Evolutionary conservation across 257 asterid species (phyloP), one percentile per base, ranked within the genome.

Genomic region (Knoxia roxburghii): DNA sequence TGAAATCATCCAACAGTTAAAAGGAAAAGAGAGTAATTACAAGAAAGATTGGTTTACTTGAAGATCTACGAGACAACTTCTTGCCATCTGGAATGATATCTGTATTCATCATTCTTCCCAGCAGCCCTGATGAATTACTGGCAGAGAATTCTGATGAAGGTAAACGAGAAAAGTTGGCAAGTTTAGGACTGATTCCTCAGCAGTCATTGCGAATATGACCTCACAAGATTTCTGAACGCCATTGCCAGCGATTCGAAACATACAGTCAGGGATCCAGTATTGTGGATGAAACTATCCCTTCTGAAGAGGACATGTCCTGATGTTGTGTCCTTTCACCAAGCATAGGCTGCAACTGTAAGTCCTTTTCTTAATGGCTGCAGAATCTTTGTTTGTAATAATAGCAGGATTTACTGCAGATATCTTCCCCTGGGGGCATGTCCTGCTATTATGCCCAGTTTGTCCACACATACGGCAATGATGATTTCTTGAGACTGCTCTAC

Each of bases 401-500:
- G n/a, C n/a, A n/a, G 43, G 66, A 11, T 26, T 77, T 4, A 77
- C 59, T 65, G 78, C 77, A 39, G 32, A 51, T 62, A 72, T 71
- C 53, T 75, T 60, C 62, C 51, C 68, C 30, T 75, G 84, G 24
- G 87, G 90, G 46, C 99, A 93, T 17, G 97, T 88, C 74, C 88
- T 81, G 64, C 75, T 80, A 49, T 90, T 88, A 73, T 93, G 97
- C 26, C 94, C 92, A 24, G 73, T 79, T 67, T 79, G 79, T 23
- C 90, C 91, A 66, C 97, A 93, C 65, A 68, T 65, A 68, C 72
- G 81, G 85, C 97, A 93, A 51, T 41, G 81, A 69, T 75, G 92
- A 72, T 78, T 67, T 73, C 81, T 81, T 14, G 45, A 79, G 40
- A 71, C 72, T 8, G n/a, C 63, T 49, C 23, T 65, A n/a, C n/a